phyloP scores from a whole-genome alignment of 345 rosid species.

The Xanthoceras sorbifolium region DNA sequence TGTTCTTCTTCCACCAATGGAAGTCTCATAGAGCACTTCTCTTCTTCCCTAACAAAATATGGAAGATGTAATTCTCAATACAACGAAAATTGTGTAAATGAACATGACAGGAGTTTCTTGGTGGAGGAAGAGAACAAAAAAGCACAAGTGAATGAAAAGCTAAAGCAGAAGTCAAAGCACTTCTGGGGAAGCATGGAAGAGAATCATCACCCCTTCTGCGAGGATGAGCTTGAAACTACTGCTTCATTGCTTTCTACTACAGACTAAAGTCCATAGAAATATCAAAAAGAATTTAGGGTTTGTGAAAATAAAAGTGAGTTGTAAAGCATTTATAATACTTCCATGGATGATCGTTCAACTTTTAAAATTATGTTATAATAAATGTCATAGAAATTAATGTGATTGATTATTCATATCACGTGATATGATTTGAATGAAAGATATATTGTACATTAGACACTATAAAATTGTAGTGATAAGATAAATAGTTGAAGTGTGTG shows the following conservation, averaged over 20 bases:
- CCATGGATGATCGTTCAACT: too few species aligned
- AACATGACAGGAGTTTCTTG: conserved; percentile 12
- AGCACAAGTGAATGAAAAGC: background rate
- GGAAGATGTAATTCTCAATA: conserved; percentile 32
- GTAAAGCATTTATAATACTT: too few species aligned
- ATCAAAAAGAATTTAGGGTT: background rate
- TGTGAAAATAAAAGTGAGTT: background rate
- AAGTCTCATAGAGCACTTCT: conserved; percentile 19
- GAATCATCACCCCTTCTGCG: conserved; percentile 52
- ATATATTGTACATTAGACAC: too few species aligned
- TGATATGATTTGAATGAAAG: too few species aligned
- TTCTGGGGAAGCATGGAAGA: conserved; percentile 7
- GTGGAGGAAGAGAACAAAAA: background rate
- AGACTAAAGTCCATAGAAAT: background rate
- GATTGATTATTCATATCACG: too few species aligned
- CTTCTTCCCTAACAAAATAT: background rate
- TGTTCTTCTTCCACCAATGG: conserved; percentile 24
- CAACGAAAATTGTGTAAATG: background rate
- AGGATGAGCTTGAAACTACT: conserved; percentile 12
- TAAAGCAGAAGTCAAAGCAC: background rate
- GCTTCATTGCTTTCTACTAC: conserved; percentile 36
- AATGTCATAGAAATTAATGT: too few species aligned
- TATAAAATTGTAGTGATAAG: too few species aligned
- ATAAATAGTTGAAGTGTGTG: background rate
- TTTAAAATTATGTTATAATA: too few species aligned